Conservation (phyloP, 805 yeast species). For the Wickerhamiella sergipiensis region DNA sequence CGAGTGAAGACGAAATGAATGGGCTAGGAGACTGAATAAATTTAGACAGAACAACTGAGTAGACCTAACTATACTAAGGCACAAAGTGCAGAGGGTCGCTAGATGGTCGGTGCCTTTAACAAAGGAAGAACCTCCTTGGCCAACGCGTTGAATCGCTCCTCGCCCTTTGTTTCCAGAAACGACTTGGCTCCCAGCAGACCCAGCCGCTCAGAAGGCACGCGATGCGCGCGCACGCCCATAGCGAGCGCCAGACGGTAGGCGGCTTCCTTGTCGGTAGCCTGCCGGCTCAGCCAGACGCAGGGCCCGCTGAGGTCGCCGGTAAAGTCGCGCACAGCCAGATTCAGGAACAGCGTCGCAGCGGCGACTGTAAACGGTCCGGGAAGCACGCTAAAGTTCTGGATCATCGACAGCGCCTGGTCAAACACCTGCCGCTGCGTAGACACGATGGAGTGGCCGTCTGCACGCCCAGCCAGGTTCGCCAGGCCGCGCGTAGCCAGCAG, state of each 20-base stretch:
- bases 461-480: constrained; percentile 36
- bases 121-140: constrained; percentile 5
- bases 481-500: constrained; percentile 47
- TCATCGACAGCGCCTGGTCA: constrained; percentile 20
- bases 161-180: constrained; percentile 6
- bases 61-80: no score
- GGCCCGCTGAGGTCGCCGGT: not conserved
- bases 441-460: constrained; percentile 18
- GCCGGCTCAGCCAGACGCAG: not conserved
- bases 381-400: constrained; percentile 7
- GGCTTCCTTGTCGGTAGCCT: constrained; percentile 11
- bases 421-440: constrained; percentile 15
- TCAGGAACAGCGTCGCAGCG: constrained; percentile 29
- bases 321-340: constrained; percentile 11
- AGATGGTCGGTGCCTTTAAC: not conserved
- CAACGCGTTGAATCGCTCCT: constrained; percentile 7
- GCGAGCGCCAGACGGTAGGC: constrained; percentile 17
- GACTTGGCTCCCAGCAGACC: not conserved
- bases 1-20: no score
- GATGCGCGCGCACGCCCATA: constrained; percentile 10
- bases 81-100: not conserved
- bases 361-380: constrained; percentile 24
- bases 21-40: no score
- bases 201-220: constrained; percentile 1
- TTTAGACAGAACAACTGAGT: no score